These are phyloP conservation scores for Nyssa sinensis DNA, from an alignment of 148 eudicot species.

Conservation along the genomic window DNA sequence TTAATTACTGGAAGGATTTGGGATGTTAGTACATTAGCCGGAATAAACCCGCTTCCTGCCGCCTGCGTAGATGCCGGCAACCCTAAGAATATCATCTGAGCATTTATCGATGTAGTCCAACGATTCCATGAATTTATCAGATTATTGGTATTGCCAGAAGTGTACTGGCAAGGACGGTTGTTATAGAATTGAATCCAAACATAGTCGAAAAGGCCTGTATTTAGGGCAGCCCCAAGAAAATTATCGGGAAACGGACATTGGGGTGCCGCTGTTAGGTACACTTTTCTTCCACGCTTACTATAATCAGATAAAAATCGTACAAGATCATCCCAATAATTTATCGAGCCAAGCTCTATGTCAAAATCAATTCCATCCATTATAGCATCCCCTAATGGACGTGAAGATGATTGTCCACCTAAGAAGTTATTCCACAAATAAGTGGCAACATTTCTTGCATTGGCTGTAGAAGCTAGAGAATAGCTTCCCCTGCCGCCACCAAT, in stretches of 20 bases:
- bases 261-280: conserved; percentile 34
- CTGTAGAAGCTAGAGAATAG: conserved; percentile 36
- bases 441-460: conserved; percentile 37
- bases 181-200: conserved; percentile 45
- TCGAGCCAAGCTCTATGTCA: conserved; percentile 43
- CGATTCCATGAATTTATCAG: conserved; percentile 22
- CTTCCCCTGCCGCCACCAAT: conserved; percentile 50
- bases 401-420: conserved; percentile 30
- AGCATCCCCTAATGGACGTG: conserved; percentile 41
- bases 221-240: conserved; percentile 17
- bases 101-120: conserved; percentile 15
- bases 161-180: conserved; percentile 28
- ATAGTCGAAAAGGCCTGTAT: conserved; percentile 35
- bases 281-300: conserved; percentile 19
- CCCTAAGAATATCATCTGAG: conserved; percentile 24
- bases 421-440: conserved; percentile 32
- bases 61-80: conserved; percentile 29
- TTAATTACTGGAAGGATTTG: conserved; percentile 27
- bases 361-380: conserved; percentile 45
- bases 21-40: conserved; percentile 22
- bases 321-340: conserved; percentile 35
- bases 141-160: conserved; percentile 12
- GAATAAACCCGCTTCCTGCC: conserved; percentile 23
- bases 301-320: conserved; percentile 25
- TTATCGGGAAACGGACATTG: conserved; percentile 39